These are phyloP conservation scores for Kickxella alabastrina DNA, from an alignment of 192 early-diverging fungal genomes.

Conservation along the genomic window DNA sequence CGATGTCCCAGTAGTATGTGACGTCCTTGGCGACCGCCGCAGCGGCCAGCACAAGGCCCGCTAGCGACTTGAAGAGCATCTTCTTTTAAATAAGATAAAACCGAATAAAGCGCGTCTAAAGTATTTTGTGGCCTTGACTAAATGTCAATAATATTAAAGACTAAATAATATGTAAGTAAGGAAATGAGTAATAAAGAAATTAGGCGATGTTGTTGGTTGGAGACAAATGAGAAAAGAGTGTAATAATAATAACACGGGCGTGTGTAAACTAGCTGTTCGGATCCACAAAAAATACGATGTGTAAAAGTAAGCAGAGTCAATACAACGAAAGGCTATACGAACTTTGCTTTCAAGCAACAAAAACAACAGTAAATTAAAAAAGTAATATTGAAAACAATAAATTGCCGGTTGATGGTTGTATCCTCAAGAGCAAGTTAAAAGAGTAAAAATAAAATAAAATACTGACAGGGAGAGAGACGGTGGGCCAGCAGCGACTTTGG, in stretches of 20 bases:
- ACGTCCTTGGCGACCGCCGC: slow-evolving; percentile 51
- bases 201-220: neutral
- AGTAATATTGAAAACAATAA: no score
- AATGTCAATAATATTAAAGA: neutral
- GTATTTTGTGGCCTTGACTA: no score
- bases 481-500: no score
- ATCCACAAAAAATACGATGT: slow-evolving; percentile 3
- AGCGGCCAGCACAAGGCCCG: slow-evolving; percentile 31
- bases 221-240: no score
- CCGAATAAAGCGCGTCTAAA: neutral
- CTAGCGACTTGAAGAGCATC: slow-evolving; percentile 34
- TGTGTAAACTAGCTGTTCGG: no score
- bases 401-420: no score
- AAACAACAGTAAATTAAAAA: no score
- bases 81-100: slow-evolving; percentile 9
- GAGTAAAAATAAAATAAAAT: slow-evolving; percentile 23
- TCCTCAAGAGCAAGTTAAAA: slow-evolving; percentile 2
- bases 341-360: no score
- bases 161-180: neutral
- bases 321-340: no score
- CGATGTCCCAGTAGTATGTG: slow-evolving; percentile 67
- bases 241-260: no score
- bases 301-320: no score
- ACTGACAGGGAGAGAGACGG: no score
- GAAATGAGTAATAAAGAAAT: slow-evolving; percentile 9